A percentile compares a stretch with the other conserved stretches of the same genome.
These are phyloP conservation scores for Pestalotiopsis sp. DNA, from an alignment of 2,329 filamentous ascomycete species.

Conservation along the genomic window DNA sequence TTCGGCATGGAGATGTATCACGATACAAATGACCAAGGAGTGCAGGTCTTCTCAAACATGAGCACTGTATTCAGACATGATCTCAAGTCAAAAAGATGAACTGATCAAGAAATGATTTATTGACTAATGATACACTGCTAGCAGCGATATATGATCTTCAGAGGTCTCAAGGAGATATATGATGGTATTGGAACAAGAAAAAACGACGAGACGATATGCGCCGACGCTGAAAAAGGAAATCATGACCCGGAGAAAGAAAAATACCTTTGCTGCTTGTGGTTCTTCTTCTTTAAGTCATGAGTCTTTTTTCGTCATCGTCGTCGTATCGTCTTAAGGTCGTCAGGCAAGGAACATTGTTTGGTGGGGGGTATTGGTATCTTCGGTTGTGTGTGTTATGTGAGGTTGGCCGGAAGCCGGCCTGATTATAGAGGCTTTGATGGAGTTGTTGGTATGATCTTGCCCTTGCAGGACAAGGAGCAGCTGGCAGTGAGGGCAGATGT, in stretches of 20 bases:
- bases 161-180: not conserved
- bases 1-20: too few species aligned
- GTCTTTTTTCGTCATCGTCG: too few species aligned
- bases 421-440: not conserved
- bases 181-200: not conserved
- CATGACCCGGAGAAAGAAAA: not conserved
- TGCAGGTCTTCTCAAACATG: too few species aligned
- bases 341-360: too few species aligned
- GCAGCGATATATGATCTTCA: not conserved
- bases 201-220: not conserved
- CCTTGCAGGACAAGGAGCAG: too few species aligned
- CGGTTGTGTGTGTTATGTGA: too few species aligned
- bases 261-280: not conserved
- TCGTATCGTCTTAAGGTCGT: too few species aligned
- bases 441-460: not conserved
- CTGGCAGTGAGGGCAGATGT: too few species aligned
- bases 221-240: not conserved
- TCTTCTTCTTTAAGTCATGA: not conserved
- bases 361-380: too few species aligned
- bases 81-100: not conserved
- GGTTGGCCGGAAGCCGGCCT: too few species aligned
- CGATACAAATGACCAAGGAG: too few species aligned
- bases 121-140: not conserved
- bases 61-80: not conserved
- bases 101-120: not conserved